A percentile compares a stretch with the other conserved stretches of the same genome.
Conservation (phyloP, 495 filamentous ascomycete genomes). For the Jackrogersella multiformis region DNA sequence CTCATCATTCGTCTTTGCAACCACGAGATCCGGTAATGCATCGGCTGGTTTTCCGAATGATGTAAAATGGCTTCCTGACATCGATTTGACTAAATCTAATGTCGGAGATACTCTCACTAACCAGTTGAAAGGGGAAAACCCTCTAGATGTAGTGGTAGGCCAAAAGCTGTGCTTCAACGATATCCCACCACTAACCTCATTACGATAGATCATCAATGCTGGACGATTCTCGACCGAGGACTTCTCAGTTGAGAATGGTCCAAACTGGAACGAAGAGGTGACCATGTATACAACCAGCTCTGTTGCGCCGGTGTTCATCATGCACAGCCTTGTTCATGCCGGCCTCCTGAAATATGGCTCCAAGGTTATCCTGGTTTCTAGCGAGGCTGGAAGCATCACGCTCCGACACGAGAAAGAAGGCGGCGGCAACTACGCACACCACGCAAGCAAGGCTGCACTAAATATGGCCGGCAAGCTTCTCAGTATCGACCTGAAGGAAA, state of each 20-base stretch:
- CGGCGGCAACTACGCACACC: conserved; percentile 77
- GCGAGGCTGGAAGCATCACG: conserved; percentile 74
- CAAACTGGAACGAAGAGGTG: conserved; percentile 71
- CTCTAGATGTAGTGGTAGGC: conserved; percentile 61
- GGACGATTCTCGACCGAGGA: conserved; percentile 73
- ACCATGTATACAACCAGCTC: conserved; percentile 76
- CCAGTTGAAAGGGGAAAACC: conserved; percentile 54
- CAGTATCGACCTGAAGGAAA: conserved; percentile 70
- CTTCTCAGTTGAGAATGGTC: conserved; percentile 63
- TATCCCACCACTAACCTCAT: conserved; percentile 2
- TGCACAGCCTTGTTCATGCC: conserved; percentile 67
- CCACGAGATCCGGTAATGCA: conserved; percentile 58
- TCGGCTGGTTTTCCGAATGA: conserved; percentile 45
- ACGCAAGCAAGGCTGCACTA: conserved; percentile 74
- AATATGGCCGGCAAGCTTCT: conserved; percentile 81
- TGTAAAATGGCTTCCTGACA: conserved; percentile 46
- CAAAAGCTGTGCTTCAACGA: not conserved
- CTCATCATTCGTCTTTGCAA: conserved; percentile 64
- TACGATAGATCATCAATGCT: conserved; percentile 65
- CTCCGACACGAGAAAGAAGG: conserved; percentile 73
- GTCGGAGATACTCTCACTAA: conserved; percentile 55
- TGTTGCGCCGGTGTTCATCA: conserved; percentile 72
- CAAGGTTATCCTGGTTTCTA: conserved; percentile 72
- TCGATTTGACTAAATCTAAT: conserved; percentile 53
- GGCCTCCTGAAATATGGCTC: conserved; percentile 59